Evolutionary conservation across 2,329 filamentous ascomycete species (phyloP), one percentile per base, ranked within the genome.

Genomic region (Aureobasidium sp.): DNA sequence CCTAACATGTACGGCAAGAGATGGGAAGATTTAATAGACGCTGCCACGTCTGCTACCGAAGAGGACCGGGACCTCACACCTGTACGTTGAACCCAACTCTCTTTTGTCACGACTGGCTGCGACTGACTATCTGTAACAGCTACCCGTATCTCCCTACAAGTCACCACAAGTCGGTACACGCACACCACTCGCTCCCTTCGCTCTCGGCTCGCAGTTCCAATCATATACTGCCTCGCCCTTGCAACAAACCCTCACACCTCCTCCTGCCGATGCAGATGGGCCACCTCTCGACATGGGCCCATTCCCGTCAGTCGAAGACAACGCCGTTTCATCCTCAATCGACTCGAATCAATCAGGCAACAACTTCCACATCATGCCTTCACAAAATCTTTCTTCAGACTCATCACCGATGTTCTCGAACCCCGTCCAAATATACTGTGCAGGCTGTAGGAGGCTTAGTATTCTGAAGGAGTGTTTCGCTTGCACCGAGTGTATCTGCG

Each of bases 11-110:
- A 89, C 76, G 92, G 90, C 67, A 96, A 94, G 77, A 84, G 93
- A 70, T 97, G 93, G 94, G 91, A 96, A 75, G 93, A 97, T 74
- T 81, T 97, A 64, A 95, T 97, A 67, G 92, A 97, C 75, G 93
- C 93, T 59, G 93, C 90, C 61, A 92, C 93, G 36, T 96, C 91
- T 65, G 92, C 92, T 32, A 95, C 91, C 3, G 92, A 96, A 77
- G 93, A 94, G 71, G 91, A 96, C 73, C 78, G 83, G 71, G 92
- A 96, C 75, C 84, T 93, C 72, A 95, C 90, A 73, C 90, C 90
- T 71, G 90, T 95, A 83, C 81, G 87, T 81, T 65, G 69, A 68
- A 65, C 68, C 68, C 66, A 63, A 17, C 15, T 24, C 32, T 41
- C 56, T 52, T 61, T 61, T 64, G 43, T 63, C 43, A 62, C 50